A percentile compares a stretch with the other conserved stretches of the same genome.
Evolutionary conservation across 345 rosid genomes (phyloP).

Genomic region (Mangifera indica): DNA sequence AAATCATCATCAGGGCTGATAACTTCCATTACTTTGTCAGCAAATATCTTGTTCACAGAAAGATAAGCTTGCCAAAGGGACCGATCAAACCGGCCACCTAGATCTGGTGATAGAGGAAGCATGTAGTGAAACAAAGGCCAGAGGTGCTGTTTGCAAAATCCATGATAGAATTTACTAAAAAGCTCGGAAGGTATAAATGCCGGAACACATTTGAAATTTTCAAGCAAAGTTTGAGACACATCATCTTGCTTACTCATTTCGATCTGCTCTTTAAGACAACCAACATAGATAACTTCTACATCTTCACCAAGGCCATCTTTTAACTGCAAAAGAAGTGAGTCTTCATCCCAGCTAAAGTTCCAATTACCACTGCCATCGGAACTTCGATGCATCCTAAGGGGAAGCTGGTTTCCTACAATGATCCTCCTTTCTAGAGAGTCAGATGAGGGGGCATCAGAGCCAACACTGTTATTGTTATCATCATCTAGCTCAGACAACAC

Average conservation of each 20-base stretch:
- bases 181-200: conserved; percentile 77
- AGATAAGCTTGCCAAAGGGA: conserved; percentile 93
- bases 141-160: conserved; percentile 88
- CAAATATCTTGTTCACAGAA: conserved; percentile 90
- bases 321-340: conserved; percentile 87
- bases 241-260: conserved; percentile 70
- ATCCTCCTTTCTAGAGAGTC: conserved; percentile 75
- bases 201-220: conserved; percentile 91
- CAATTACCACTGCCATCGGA: conserved; percentile 45
- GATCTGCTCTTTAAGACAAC: conserved; percentile 73
- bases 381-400: conserved; percentile 59
- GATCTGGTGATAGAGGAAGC: conserved; percentile 90
- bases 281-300: conserved; percentile 83
- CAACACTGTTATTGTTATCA: conserved; percentile 63
- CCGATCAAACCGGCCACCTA: conserved; percentile 83
- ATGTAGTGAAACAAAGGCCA: conserved; percentile 98
- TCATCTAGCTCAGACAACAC: conserved; percentile 79
- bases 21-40: conserved; percentile 93
- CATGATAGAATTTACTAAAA: conserved; percentile 80
- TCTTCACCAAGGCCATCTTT: conserved; percentile 93
- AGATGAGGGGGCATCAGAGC: conserved; percentile 87
- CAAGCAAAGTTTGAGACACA: conserved; percentile 75
- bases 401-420: conserved; percentile 93
- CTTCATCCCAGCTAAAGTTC: conserved; percentile 87
- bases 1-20: conserved; percentile 90